A percentile compares a stretch with the other conserved stretches of the same genome.
Evolutionary conservation across 2,329 filamentous ascomycete genomes (phyloP).

Genomic region (Berkeleyomyces rouxiae): DNA sequence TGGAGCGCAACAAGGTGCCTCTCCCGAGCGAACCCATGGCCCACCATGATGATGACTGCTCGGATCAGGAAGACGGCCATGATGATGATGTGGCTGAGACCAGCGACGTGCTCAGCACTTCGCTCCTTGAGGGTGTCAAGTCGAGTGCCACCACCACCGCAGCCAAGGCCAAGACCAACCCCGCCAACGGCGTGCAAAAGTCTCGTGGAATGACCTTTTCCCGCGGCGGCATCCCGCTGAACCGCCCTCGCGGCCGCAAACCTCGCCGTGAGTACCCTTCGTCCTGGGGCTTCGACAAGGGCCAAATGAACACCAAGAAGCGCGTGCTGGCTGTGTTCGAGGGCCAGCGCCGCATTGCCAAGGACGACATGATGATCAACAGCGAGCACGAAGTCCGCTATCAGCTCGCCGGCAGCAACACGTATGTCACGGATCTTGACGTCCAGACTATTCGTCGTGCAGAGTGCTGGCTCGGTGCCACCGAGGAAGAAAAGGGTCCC

Average conservation of each 20-base stretch:
- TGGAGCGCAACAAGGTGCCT: slow-evolving; percentile 46
- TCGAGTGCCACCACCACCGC: slow-evolving; percentile 29
- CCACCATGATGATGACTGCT: slow-evolving; percentile 31
- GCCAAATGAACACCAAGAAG: slow-evolving; percentile 98
- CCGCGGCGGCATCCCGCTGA: slow-evolving; percentile 50
- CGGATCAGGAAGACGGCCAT: slow-evolving; percentile 40
- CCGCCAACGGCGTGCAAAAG: slow-evolving; percentile 42
- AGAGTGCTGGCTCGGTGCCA: slow-evolving; percentile 66
- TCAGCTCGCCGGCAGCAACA: slow-evolving; percentile 55
- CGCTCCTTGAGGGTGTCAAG: slow-evolving; percentile 31
- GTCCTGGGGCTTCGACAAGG: slow-evolving; percentile 81
- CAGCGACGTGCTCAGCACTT: slow-evolving; percentile 16
- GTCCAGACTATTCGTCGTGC: slow-evolving; percentile 77
- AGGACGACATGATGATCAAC: slow-evolving; percentile 98
- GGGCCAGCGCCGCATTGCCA: slow-evolving; percentile 71
- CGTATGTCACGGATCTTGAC: slow-evolving; percentile 85
- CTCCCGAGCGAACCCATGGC: slow-evolving; percentile 33
- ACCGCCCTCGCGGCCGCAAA: slow-evolving; percentile 56
- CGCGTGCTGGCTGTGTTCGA: slow-evolving; percentile 87
- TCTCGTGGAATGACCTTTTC: slow-evolving; percentile 62
- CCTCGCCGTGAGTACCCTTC: slow-evolving; percentile 86
- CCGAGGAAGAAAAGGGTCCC: slow-evolving; percentile 70
- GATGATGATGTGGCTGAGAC: slow-evolving; percentile 27
- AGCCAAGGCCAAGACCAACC: slow-evolving; percentile 41
- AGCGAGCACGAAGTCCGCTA: slow-evolving; percentile 88